Evolutionary conservation across 495 filamentous ascomycete species (phyloP).

Genomic region (Hypoxylon perforatum): DNA sequence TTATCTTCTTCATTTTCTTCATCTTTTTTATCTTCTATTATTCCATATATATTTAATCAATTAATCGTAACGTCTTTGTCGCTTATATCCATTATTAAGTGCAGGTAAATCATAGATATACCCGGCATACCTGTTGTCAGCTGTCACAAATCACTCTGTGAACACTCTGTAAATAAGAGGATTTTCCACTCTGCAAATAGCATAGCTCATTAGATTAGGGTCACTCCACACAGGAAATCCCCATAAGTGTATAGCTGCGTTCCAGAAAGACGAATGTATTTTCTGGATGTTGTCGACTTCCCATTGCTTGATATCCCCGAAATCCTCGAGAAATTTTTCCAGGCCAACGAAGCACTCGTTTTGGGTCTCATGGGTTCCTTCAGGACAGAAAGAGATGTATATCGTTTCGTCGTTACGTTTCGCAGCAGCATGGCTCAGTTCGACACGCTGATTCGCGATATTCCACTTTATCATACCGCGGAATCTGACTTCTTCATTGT

Average conservation of each 20-base stretch:
- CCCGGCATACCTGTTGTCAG: too few species aligned
- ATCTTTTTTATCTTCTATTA: too few species aligned
- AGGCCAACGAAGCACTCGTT: background rate
- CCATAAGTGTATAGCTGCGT: conserved; percentile 1
- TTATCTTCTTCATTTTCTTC: too few species aligned
- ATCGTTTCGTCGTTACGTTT: background rate
- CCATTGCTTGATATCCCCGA: background rate
- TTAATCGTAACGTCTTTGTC: too few species aligned
- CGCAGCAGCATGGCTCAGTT: background rate
- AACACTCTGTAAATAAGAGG: too few species aligned
- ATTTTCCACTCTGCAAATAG: too few species aligned
- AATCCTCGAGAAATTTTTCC: background rate
- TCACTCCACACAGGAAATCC: background rate
- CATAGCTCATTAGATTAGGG: too few species aligned
- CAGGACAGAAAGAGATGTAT: background rate
- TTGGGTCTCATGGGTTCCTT: background rate
- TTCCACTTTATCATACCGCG: conserved; percentile 2
- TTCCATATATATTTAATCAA: too few species aligned
- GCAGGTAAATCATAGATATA: too few species aligned
- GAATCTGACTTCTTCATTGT: background rate
- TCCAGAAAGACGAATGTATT: background rate
- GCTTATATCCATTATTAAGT: too few species aligned
- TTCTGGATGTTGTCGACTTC: background rate
- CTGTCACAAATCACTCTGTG: too few species aligned
- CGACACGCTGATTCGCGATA: background rate